Percentiles rank a stretch among this genome's conserved stretches.
phyloP scores from a whole-genome alignment of 2,329 filamentous ascomycete species.

The Calonectria hawksworthii region DNA sequence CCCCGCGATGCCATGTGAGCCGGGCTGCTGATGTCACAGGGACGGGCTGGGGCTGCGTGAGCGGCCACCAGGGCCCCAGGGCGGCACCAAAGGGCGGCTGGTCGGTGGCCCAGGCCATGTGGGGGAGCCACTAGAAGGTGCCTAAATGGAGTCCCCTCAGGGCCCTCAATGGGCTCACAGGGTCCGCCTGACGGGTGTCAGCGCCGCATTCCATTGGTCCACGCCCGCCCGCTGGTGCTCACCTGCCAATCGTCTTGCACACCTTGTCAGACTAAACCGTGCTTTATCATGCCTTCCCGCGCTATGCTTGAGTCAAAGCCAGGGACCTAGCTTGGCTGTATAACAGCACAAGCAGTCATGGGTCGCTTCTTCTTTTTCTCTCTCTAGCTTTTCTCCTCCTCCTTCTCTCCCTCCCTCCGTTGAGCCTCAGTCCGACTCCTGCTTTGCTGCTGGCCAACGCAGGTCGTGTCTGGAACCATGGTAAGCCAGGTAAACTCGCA shows the following conservation, averaged over 20 bases:
- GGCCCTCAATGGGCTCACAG: not conserved
- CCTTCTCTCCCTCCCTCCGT: not conserved
- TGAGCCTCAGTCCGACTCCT: conserved; percentile 6
- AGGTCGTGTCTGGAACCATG: conserved; percentile 28
- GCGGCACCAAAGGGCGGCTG: not conserved
- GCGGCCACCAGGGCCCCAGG: not conserved
- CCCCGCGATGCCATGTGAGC: conserved; percentile 7
- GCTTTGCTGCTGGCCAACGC: conserved; percentile 11
- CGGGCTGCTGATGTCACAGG: conserved; percentile 21
- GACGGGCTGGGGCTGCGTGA: not conserved
- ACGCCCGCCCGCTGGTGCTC: not conserved
- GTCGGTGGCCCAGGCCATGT: not conserved
- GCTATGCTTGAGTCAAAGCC: conserved; percentile 6
- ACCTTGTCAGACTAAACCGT: conserved; percentile 23
- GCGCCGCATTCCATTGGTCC: not conserved
- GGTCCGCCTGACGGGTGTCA: conserved; percentile 1
- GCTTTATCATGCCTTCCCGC: conserved; percentile 2
- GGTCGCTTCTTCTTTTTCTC: not conserved
- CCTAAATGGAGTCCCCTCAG: not conserved
- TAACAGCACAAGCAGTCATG: conserved; percentile 22
- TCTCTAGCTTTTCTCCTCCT: not conserved
- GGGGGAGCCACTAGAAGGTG: not conserved
- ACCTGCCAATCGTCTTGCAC: conserved; percentile 23
- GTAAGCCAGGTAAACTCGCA: conserved; percentile 30
- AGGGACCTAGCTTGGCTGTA: conserved; percentile 7